phyloP scores from a whole-genome alignment of 306 rosid genomes.

The Macrotyloma uniflorum region DNA sequence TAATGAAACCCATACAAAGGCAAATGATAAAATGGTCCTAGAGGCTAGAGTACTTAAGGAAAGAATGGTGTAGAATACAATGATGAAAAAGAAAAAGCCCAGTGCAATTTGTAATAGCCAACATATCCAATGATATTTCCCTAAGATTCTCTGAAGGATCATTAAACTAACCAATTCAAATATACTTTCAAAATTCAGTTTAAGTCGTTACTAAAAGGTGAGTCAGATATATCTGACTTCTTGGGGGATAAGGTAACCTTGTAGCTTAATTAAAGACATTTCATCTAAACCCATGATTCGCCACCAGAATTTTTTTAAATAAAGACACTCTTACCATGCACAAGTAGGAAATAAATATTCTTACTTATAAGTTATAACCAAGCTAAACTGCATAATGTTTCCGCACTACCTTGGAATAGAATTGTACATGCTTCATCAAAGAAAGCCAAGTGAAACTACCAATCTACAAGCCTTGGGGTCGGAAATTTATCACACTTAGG shows the following conservation, averaged over 20 bases:
- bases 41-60: background rate
- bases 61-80: background rate
- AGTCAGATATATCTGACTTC: background rate
- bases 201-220: background rate
- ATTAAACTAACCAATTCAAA: background rate
- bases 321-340: background rate
- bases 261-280: background rate
- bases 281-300: background rate
- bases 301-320: background rate
- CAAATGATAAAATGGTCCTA: constrained; percentile 1
- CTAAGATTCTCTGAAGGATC: background rate
- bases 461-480: background rate
- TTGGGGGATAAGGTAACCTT: background rate
- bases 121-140: background rate
- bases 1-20: background rate
- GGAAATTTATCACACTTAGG: background rate
- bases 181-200: background rate
- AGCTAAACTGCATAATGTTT: constrained; percentile 10
- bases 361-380: background rate
- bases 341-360: background rate
- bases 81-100: background rate
- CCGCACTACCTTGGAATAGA: background rate
- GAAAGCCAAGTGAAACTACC: background rate
- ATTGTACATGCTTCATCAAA: background rate
- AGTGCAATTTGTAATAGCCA: background rate